Conservation (phyloP, 208 protist genomes). For the Zelonia costaricensis region DNA sequence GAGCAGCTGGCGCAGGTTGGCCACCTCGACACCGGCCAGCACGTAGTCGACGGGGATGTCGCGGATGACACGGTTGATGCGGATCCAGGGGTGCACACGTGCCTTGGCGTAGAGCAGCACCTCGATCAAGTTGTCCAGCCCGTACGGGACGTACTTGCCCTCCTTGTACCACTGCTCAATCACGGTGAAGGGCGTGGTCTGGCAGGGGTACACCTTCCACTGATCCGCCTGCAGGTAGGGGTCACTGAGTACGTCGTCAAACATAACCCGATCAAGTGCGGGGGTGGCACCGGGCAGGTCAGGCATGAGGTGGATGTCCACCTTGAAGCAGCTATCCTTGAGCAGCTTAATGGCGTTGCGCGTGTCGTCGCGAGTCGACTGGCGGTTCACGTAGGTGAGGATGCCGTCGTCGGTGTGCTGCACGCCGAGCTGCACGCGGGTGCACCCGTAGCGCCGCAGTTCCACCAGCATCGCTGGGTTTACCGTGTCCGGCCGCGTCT, state of each 20-base stretch:
- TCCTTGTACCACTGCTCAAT: constrained; percentile 97
- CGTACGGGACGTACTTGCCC: constrained; percentile 94
- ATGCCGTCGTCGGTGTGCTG: constrained; percentile 98
- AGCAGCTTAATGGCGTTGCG: constrained; percentile 93
- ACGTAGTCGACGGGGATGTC: constrained; percentile 99
- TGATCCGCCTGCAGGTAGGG: constrained; percentile 97
- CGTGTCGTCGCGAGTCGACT: constrained; percentile 95
- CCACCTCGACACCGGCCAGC: constrained; percentile 95
- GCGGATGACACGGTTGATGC: constrained; percentile 97
- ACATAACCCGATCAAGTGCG: constrained; percentile 94
- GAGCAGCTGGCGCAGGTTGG: constrained; percentile 97
- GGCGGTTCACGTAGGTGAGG: constrained; percentile 91
- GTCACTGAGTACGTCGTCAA: constrained; percentile 96
- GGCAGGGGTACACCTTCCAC: constrained; percentile 99
- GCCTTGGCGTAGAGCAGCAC: constrained; percentile 95
- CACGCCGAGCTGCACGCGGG: constrained; percentile 98
- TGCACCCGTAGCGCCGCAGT: constrained; percentile 94
- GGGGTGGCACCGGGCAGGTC: constrained; percentile 97
- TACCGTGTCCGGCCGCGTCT: constrained; percentile 98
- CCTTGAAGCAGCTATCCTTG: constrained; percentile 98
- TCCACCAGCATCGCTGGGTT: constrained; percentile 93
- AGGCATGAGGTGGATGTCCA: constrained; percentile 99
- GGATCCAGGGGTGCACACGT: constrained; percentile 98
- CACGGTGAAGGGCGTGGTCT: constrained; percentile 99
- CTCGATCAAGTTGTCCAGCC: constrained; percentile 89